Evolutionary conservation across 208 protist species (phyloP).

Genomic region (Leishmania lainsoni): DNA sequence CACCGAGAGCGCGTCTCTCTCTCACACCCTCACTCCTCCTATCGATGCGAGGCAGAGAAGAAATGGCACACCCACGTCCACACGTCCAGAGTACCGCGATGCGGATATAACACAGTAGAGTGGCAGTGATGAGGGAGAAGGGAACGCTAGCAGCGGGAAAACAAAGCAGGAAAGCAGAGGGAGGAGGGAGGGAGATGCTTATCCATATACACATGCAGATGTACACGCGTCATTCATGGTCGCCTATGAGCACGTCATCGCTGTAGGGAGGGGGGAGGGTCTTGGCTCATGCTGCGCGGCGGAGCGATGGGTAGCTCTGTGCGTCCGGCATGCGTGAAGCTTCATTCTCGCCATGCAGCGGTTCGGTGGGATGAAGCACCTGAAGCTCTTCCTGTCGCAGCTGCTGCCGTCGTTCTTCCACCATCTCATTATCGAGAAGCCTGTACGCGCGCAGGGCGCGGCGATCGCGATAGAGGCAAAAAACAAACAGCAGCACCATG

Average conservation of each 20-base stretch:
- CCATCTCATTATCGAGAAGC: neutral
- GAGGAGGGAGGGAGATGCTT: neutral
- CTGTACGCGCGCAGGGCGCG: constrained; percentile 16
- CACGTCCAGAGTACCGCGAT: too few relatives aligned
- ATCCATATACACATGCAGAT: neutral
- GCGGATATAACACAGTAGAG: too few relatives aligned
- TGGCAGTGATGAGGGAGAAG: too few relatives aligned
- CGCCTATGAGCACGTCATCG: neutral
- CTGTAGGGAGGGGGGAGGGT: neutral
- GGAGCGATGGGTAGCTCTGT: neutral
- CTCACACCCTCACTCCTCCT: too few relatives aligned
- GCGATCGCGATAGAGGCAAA: constrained; percentile 14
- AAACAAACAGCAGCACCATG: constrained; percentile 9
- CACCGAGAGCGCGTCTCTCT: too few relatives aligned
- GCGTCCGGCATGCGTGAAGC: neutral
- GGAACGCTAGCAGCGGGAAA: neutral
- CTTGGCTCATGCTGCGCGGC: neutral
- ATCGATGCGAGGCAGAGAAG: too few relatives aligned
- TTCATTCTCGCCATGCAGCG: neutral
- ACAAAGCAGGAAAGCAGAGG: neutral
- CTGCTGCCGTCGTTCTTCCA: neutral
- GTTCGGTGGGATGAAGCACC: neutral
- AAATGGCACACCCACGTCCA: too few relatives aligned
- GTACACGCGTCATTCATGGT: neutral
- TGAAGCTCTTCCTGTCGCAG: neutral